Evolutionary conservation across 2,329 filamentous ascomycete species (phyloP).

Genomic region (Plectosphaerella plurivora): DNA sequence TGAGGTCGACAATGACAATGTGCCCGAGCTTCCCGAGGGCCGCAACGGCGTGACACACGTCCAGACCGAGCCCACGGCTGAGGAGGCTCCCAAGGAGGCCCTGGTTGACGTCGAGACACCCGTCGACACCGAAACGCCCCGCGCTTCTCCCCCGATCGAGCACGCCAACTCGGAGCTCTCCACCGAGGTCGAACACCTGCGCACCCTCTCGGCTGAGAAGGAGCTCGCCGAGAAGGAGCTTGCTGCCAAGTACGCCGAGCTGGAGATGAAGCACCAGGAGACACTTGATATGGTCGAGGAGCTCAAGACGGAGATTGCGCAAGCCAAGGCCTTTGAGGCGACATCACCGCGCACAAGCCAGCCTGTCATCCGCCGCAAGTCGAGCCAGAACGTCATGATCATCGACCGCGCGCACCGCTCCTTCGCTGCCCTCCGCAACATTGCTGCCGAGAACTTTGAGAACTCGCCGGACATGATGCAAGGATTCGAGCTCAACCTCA

Average conservation of each 20-base stretch:
- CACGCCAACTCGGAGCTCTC: conserved; percentile 31
- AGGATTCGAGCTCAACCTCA: conserved; percentile 87
- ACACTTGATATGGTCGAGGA: conserved; percentile 84
- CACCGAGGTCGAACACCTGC: conserved; percentile 68
- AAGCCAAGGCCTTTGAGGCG: conserved; percentile 60
- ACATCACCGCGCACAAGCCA: conserved; percentile 61
- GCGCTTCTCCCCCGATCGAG: not conserved
- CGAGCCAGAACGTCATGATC: conserved; percentile 80
- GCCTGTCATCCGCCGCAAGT: conserved; percentile 87
- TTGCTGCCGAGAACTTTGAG: conserved; percentile 84
- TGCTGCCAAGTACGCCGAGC: conserved; percentile 72
- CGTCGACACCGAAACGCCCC: not conserved
- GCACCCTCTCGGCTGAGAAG: conserved; percentile 67
- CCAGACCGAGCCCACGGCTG: too few relatives aligned
- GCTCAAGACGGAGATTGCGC: conserved; percentile 80
- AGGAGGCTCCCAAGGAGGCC: too few relatives aligned
- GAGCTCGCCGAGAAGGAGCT: conserved; percentile 71
- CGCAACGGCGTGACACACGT: not conserved
- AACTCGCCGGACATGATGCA: conserved; percentile 78
- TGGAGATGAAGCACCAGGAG: conserved; percentile 77
- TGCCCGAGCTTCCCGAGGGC: not conserved
- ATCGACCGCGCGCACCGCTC: conserved; percentile 90
- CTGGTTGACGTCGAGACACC: not conserved
- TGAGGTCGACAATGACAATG: not conserved
- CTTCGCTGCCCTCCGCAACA: conserved; percentile 82